Evolutionary conservation across 768 basidiomycete genomes (phyloP).

Genomic region (Fistulinella prunicolor): DNA sequence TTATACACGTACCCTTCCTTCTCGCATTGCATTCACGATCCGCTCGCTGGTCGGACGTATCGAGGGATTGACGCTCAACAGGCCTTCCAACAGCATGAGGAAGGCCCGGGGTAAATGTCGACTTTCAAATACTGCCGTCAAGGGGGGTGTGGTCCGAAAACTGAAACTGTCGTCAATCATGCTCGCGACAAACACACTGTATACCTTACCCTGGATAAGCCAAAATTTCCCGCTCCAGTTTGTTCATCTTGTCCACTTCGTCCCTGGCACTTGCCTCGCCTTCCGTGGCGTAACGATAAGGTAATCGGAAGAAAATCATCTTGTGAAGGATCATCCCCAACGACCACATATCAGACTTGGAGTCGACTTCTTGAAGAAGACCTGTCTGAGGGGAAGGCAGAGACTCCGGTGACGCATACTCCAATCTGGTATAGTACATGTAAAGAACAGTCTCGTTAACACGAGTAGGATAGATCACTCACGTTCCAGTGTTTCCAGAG

Average conservation of each 20-base stretch:
- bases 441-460: background rate
- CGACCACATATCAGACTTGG: constrained; percentile 96
- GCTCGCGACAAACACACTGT: background rate
- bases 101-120: constrained; percentile 72
- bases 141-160: constrained; percentile 48
- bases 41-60: constrained; percentile 71
- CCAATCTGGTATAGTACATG: constrained; percentile 47
- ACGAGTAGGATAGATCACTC: constrained; percentile 30
- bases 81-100: constrained; percentile 67
- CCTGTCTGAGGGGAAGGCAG: constrained; percentile 67
- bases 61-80: constrained; percentile 60
- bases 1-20: constrained; percentile 61
- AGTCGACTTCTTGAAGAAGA: constrained; percentile 66
- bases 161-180: constrained; percentile 29
- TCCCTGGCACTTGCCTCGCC: constrained; percentile 50
- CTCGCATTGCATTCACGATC: constrained; percentile 63
- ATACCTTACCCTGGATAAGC: constrained; percentile 65
- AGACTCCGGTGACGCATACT: constrained; percentile 88
- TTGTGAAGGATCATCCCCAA: constrained; percentile 96
- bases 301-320: constrained; percentile 85
- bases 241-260: constrained; percentile 62
- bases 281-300: constrained; percentile 71
- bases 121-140: constrained; percentile 59
- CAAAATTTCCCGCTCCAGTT: constrained; percentile 69
- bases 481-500: constrained; percentile 96